A percentile compares a stretch with the other conserved stretches of the same genome.
These are phyloP conservation scores for Suillus ampliporus DNA, from an alignment of 768 basidiomycete species.

Conservation along the genomic window DNA sequence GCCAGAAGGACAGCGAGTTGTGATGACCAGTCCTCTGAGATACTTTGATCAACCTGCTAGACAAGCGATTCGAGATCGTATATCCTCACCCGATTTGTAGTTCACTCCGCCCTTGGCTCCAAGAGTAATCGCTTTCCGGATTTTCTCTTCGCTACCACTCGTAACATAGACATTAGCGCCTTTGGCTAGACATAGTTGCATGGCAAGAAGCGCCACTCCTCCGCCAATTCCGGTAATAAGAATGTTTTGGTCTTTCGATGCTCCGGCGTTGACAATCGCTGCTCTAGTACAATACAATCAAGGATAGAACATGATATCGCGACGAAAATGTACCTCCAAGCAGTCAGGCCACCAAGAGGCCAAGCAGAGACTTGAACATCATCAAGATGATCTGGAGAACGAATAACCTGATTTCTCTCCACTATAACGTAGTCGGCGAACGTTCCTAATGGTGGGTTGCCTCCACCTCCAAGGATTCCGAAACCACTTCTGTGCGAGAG, in stretches of 20 bases:
- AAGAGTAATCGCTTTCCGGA: conserved; percentile 63
- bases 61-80: background rate
- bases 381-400: conserved; percentile 67
- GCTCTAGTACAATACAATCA: conserved; percentile 49
- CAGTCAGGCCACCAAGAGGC: conserved; percentile 79
- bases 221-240: conserved; percentile 86
- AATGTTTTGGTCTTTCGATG: conserved; percentile 68
- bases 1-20: conserved; percentile 51
- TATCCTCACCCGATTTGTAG: conserved; percentile 65
- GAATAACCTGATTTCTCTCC: conserved; percentile 69
- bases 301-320: background rate
- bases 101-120: conserved; percentile 81
- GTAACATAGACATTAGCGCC: conserved; percentile 87
- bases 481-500: conserved; percentile 47
- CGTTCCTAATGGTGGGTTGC: conserved; percentile 63
- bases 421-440: conserved; percentile 81
- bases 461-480: conserved; percentile 67
- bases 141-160: conserved; percentile 71
- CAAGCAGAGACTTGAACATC: conserved; percentile 76
- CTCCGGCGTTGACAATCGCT: conserved; percentile 64
- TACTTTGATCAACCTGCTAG: background rate
- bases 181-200: conserved; percentile 77
- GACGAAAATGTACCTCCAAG: conserved; percentile 68
- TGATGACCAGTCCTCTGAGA: conserved; percentile 56
- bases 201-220: conserved; percentile 77